Evolutionary conservation across 1,139 yeast species (phyloP), one percentile per base, ranked within the genome.

Genomic region (Candida sanyaensis): DNA sequence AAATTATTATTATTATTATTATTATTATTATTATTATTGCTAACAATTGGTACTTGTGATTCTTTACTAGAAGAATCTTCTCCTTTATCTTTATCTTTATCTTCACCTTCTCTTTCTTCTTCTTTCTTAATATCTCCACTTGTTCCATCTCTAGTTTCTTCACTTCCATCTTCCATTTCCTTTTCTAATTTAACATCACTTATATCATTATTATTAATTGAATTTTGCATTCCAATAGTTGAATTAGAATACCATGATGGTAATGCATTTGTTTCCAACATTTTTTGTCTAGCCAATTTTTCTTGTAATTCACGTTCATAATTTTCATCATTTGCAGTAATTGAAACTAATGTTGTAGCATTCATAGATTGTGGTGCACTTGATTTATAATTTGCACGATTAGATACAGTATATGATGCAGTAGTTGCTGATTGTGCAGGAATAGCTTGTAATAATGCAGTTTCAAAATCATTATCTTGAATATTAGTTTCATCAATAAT

Each of bases 181-280:
- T 29, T 23, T 10, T n/a, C 38, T n/a, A 28, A 23, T 23, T 36
- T 36, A 3, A n/a, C 13, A 11, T 36, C 38, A n/a, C 17, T 21
- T 4, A 28, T 23, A 9, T 47, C 48, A 31, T 50, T 23, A 9
- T 47, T 46, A 33, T 50, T n/a, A n/a, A n/a, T 65, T 53, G n/a
- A n/a, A n/a, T n/a, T 83, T 65, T 53, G 24, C 57, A 51, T 50
- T 65, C 96, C 97, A 54, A 93, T 95, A 0, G 99, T 91, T 60
- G 95, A 84, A 56, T 86, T 86, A 55, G 87, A 81, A 64, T 93
- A 97, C 99, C 99, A 93, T 24, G 96, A 85, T 9, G 99, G 99
- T 57, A 93, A 76, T 1, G 97, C 97, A 64, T 95, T 93, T 66
- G 92, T 97, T 62, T 88, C 88, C 63, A 92, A 80, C 64, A 86